phyloP scores from a whole-genome alignment of 2,329 filamentous ascomycete genomes.

The Phyllosticta citriasiana region DNA sequence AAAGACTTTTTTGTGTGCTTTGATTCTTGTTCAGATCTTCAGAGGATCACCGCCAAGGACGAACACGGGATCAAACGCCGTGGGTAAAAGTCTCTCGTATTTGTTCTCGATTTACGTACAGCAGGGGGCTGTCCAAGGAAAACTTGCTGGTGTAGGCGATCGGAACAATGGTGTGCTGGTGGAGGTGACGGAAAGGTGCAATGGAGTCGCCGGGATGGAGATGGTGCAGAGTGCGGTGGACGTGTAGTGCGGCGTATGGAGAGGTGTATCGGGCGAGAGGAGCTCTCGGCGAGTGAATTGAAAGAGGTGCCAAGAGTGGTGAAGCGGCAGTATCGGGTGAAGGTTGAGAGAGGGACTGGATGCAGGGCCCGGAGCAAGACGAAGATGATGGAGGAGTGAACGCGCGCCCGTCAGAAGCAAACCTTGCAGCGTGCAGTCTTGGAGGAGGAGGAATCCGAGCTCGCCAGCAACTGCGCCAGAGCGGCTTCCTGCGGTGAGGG shows the following conservation, averaged over 20 bases:
- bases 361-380: slow-evolving; percentile 9
- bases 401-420: slow-evolving; percentile 10
- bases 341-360: slow-evolving; percentile 4
- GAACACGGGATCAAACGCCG: slow-evolving; percentile 2
- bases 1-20: slow-evolving; percentile 13
- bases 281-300: slow-evolving; percentile 8
- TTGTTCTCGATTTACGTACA: slow-evolving; percentile 44
- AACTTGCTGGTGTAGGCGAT: slow-evolving; percentile 55
- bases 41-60: slow-evolving; percentile 16
- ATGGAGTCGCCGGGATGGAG: slow-evolving; percentile 6
- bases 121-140: slow-evolving; percentile 76
- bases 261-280: slow-evolving; percentile 13
- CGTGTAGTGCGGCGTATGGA: slow-evolving; percentile 18
- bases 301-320: slow-evolving; percentile 6
- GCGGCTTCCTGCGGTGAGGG: slow-evolving; percentile 13
- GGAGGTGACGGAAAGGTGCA: slow-evolving; percentile 1
- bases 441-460: slow-evolving; percentile 13
- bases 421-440: slow-evolving; percentile 8
- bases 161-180: slow-evolving; percentile 19
- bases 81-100: slow-evolving; percentile 9
- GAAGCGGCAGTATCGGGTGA: slow-evolving; percentile 3
- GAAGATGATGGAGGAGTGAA: slow-evolving; percentile 8
- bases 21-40: slow-evolving; percentile 19
- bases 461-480: slow-evolving; percentile 20
- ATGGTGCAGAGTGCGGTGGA: slow-evolving; percentile 13